Conservation (phyloP, 306 rosid genomes). For the Lathyrus aphaca region DNA sequence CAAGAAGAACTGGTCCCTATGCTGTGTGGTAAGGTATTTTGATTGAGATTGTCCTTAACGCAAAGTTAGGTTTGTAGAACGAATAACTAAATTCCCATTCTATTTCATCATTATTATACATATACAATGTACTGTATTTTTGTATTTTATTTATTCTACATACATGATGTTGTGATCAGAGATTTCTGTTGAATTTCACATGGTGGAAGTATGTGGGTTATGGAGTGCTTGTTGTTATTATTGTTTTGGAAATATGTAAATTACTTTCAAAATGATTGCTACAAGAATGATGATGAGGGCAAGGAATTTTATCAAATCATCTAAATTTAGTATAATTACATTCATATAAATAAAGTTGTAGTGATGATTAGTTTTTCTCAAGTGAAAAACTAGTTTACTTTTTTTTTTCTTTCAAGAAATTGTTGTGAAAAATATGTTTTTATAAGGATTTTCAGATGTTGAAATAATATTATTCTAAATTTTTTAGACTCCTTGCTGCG, state of each 20-base stretch:
- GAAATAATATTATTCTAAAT: too few species aligned
- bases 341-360: constrained; percentile 24
- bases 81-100: constrained; percentile 40
- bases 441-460: too few species aligned
- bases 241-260: neutral
- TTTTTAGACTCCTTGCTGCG: too few species aligned
- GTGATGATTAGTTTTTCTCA: neutral
- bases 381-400: neutral
- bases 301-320: constrained; percentile 16
- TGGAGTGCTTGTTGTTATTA: constrained; percentile 8
- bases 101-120: constrained; percentile 21
- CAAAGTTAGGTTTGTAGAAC: constrained; percentile 28
- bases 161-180: constrained; percentile 10
- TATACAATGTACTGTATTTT: neutral
- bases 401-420: too few species aligned
- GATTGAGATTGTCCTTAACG: constrained; percentile 42
- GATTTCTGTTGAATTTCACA: constrained; percentile 44
- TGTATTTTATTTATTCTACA: neutral
- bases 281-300: constrained; percentile 29
- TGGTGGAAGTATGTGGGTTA: constrained; percentile 34
- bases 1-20: constrained; percentile 42
- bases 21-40: neutral
- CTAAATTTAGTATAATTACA: constrained; percentile 33
- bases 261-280: constrained; percentile 38
- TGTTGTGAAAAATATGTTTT: too few species aligned